Base-by-base conservation (phyloP, 1,139 yeast species). In the Lodderomyces margitis region DNA sequence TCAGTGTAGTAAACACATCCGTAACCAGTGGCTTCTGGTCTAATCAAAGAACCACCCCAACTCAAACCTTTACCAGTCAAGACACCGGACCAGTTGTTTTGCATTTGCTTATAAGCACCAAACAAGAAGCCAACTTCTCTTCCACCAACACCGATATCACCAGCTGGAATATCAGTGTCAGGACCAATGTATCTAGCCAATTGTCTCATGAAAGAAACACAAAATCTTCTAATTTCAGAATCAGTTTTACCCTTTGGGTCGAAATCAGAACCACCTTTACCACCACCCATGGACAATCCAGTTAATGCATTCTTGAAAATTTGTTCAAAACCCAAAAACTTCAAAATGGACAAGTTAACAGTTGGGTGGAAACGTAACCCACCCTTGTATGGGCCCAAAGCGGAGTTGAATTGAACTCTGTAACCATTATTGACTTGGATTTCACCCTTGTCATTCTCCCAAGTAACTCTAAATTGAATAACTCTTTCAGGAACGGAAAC, bases 21-120 rank as follows among this genome's bases (percentile, higher is more conserved):
- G 76, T 83, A 92, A 70, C 98, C 98, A 51, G 98, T 92, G 53
- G 98, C 98, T 80, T 92, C 98, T 53, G 98, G 96, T 74, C 98
- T 87, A 72, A 92, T 89, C 66, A 91, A 80, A 58, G 98, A 91
- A 64, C 98, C 98, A 80, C 98, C 98, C 96, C 97, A 92, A 66
- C 83, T 74, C 62, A 89, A 79, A 61, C 97, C 98, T 78, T 92
- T 92, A 74, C 98, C 98, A 62, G 98, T 92, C 59, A 92, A 79
- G 44, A 91, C 92, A 80, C 98, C 98, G 65, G 92, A 92, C 85
- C 91, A 92, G 64, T 84, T 78, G 83, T 92, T 91, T 72, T 79
- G 85, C 82, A 80, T 78, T 62, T 80, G 78, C 80, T 89, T 88
- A 88, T 87, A 92, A 55, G 96, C 96, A 75, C 98, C 98, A 60